Conservation (phyloP, 805 yeast species). For the Hyphopichia homilentoma region DNA sequence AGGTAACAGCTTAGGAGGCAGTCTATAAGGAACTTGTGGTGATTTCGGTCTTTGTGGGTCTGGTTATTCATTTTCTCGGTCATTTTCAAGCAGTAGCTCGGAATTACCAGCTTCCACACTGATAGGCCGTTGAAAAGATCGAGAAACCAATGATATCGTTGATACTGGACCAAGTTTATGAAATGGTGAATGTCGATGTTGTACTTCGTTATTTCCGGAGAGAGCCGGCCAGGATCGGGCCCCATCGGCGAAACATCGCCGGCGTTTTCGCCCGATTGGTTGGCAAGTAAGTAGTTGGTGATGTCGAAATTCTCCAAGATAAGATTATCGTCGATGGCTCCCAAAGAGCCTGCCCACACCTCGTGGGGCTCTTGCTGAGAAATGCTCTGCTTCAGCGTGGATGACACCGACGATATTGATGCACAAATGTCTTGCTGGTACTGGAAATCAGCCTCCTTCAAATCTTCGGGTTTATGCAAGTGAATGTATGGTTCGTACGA, state of each 20-base stretch:
- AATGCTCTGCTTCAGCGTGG: no score
- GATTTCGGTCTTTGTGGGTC: slow-evolving; percentile 7
- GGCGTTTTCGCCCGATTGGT: no score
- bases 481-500: slow-evolving; percentile 29
- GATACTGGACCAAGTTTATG: slow-evolving; percentile 25
- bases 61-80: not conserved
- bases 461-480: slow-evolving; percentile 27
- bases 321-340: slow-evolving; percentile 9
- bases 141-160: slow-evolving; percentile 35
- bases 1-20: slow-evolving; percentile 30
- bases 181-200: slow-evolving; percentile 16
- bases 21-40: slow-evolving; percentile 20
- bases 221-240: no score
- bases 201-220: slow-evolving; percentile 1
- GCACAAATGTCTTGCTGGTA: slow-evolving; percentile 19
- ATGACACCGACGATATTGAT: slow-evolving; percentile 9
- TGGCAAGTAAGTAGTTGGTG: no score
- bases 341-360: no score
- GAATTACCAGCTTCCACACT: slow-evolving; percentile 35
- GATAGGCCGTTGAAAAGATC: slow-evolving; percentile 37
- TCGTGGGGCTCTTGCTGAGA: no score
- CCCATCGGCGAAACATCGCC: no score
- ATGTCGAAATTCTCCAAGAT: slow-evolving; percentile 23
- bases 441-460: slow-evolving; percentile 28
- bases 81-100: slow-evolving; percentile 25